Evolutionary conservation across 106 monocot species (phyloP).

Genomic region (Allium fistulosum): DNA sequence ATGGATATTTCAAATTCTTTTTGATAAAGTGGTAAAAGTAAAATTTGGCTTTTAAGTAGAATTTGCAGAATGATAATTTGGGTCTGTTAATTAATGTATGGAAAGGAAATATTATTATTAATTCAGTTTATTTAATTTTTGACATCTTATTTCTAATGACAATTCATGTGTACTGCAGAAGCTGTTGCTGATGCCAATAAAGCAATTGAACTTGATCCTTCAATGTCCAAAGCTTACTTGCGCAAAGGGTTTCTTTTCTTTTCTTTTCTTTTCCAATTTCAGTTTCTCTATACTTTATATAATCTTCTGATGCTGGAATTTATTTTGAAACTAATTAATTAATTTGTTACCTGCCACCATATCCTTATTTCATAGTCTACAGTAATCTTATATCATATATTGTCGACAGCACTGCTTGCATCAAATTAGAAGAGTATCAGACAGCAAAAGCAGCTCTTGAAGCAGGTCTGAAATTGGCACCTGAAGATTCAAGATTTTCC

Average conservation of each 20-base stretch:
- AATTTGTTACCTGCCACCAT: no score
- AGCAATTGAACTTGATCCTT: constrained; percentile 85
- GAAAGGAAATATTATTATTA: neutral
- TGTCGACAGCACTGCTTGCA: constrained; percentile 60
- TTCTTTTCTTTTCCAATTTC: neutral
- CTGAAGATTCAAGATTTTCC: constrained; percentile 60
- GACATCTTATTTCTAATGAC: neutral
- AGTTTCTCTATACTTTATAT: neutral
- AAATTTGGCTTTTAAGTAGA: no score
- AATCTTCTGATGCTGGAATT: no score
- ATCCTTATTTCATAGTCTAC: no score
- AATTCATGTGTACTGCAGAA: constrained; percentile 27
- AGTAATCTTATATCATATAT: no score
- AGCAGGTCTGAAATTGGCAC: constrained; percentile 42
- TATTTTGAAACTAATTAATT: no score
- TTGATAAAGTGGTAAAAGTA: no score
- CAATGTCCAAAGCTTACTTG: constrained; percentile 80
- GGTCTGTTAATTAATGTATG: no score
- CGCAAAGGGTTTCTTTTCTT: constrained; percentile 60
- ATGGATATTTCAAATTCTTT: no score
- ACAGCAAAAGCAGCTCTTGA: constrained; percentile 83
- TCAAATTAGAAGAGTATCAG: constrained; percentile 87
- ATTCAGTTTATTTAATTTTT: neutral
- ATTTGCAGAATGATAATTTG: no score
- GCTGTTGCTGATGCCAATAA: constrained; percentile 88